Evolutionary conservation across 78 protist species (phyloP).

Genomic region (Acrasis kona): DNA sequence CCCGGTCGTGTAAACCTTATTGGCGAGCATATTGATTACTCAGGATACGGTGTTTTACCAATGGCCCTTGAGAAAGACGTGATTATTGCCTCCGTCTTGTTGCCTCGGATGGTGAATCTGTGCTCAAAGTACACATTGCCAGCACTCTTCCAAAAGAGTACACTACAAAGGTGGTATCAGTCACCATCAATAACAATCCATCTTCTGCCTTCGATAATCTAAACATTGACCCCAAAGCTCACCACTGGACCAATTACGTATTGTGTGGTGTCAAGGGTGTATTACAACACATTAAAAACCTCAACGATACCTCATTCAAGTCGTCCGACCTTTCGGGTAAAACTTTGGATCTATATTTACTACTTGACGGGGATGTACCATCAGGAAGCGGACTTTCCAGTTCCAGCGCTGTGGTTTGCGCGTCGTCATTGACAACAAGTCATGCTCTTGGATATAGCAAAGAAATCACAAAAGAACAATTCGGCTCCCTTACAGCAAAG

Average conservation of each 20-base stretch:
- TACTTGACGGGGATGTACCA: neutral
- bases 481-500: neutral
- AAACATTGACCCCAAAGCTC: neutral
- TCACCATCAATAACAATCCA: too few species aligned
- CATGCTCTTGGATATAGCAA: neutral
- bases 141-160: too few species aligned
- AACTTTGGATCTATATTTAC: neutral
- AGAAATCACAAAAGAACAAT: neutral
- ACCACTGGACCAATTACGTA: neutral
- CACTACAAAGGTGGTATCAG: too few species aligned
- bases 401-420: conserved; percentile 14
- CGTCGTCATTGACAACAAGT: neutral
- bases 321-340: neutral
- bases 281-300: neutral
- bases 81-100: too few species aligned
- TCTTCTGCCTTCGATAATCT: neutral
- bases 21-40: conserved; percentile 38
- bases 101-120: too few species aligned
- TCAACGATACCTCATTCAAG: neutral
- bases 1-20: conserved; percentile 33
- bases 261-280: neutral
- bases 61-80: neutral
- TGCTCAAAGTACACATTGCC: too few species aligned
- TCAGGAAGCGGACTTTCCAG: conserved; percentile 18
- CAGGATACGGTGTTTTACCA: conserved; percentile 13